Conservation (phyloP, 2,329 filamentous ascomycete genomes). For the Alternaria dauci region DNA sequence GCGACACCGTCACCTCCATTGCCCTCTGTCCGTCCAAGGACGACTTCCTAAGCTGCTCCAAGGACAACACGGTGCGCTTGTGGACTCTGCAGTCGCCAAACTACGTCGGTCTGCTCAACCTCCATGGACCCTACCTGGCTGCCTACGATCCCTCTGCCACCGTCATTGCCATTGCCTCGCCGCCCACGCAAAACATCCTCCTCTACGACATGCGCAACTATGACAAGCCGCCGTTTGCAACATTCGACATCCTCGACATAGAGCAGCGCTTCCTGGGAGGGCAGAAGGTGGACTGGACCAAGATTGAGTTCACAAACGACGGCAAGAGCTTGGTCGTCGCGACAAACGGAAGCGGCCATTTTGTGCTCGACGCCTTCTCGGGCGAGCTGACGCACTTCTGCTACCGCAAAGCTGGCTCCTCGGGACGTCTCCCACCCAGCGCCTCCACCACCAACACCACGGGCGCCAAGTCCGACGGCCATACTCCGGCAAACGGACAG, state of each 20-base stretch:
- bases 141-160: slow-evolving; percentile 92
- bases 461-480: slow-evolving; percentile 58
- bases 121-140: slow-evolving; percentile 81
- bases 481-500: slow-evolving; percentile 55
- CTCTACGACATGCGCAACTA: slow-evolving; percentile 95
- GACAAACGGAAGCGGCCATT: slow-evolving; percentile 85
- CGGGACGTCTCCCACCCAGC: slow-evolving; percentile 57
- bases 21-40: slow-evolving; percentile 86
- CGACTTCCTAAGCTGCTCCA: slow-evolving; percentile 89
- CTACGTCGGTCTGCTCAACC: slow-evolving; percentile 79
- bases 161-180: slow-evolving; percentile 88
- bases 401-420: slow-evolving; percentile 54
- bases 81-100: slow-evolving; percentile 88
- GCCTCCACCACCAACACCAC: slow-evolving; percentile 59
- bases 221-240: slow-evolving; percentile 87
- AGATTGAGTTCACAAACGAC: slow-evolving; percentile 94
- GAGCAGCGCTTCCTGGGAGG: slow-evolving; percentile 57
- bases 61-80: slow-evolving; percentile 88
- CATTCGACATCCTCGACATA: slow-evolving; percentile 79
- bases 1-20: slow-evolving; percentile 81
- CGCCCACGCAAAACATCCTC: slow-evolving; percentile 78
- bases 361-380: slow-evolving; percentile 91
- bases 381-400: slow-evolving; percentile 80
- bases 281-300: slow-evolving; percentile 77
- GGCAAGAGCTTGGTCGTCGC: slow-evolving; percentile 86